Conservation (phyloP, 331 rosid genomes). For the Pyrus hybrid region DNA sequence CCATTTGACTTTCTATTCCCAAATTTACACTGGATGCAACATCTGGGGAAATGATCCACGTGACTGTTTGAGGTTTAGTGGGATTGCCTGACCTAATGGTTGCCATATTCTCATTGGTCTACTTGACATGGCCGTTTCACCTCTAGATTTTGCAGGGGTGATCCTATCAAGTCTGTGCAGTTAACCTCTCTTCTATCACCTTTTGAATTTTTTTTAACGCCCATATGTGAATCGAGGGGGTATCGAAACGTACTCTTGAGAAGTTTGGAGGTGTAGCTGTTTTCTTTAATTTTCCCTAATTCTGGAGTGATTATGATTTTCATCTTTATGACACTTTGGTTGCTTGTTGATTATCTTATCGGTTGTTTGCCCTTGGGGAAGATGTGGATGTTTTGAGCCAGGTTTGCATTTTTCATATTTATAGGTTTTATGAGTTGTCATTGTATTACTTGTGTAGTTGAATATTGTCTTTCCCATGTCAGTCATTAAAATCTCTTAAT, state of each 20-base stretch:
- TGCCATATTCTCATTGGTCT: background rate
- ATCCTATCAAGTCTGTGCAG: background rate
- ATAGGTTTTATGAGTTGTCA: background rate
- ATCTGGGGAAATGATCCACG: background rate
- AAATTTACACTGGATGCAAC: background rate
- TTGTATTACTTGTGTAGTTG: background rate
- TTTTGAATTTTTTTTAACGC: background rate
- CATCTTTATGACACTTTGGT: background rate
- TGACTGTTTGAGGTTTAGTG: background rate
- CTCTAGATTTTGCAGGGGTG: background rate
- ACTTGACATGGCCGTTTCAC: background rate
- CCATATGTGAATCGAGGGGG: background rate
- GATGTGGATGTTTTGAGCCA: background rate
- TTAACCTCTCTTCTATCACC: background rate
- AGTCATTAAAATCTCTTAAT: background rate
- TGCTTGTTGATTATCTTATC: background rate
- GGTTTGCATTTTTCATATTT: background rate
- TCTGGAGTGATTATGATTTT: background rate
- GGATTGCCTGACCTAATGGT: background rate
- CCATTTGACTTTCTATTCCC: background rate
- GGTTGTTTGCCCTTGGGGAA: background rate
- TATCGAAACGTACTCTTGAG: background rate
- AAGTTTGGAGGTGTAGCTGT: background rate
- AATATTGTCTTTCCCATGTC: background rate
- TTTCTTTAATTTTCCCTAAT: background rate